Evolutionary conservation across 768 basidiomycete species (phyloP).

Genomic region (Tricholoma furcatifolium): DNA sequence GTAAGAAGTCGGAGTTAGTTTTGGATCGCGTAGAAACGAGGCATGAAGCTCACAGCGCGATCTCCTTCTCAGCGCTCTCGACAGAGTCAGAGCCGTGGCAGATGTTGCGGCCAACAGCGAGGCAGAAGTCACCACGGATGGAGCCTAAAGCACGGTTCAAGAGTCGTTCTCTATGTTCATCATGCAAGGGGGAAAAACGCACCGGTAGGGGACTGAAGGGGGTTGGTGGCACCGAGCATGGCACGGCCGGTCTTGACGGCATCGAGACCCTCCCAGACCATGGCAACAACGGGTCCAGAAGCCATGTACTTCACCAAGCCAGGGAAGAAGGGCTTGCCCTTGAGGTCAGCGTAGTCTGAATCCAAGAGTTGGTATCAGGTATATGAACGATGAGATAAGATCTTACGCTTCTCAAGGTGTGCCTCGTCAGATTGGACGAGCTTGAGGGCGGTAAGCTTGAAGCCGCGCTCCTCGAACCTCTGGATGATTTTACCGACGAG

Average conservation of each 20-base stretch:
- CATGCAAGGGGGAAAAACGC: slow-evolving; percentile 23
- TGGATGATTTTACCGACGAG: slow-evolving; percentile 94
- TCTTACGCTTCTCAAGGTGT: slow-evolving; percentile 88
- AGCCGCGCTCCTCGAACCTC: slow-evolving; percentile 97
- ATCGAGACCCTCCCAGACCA: slow-evolving; percentile 94
- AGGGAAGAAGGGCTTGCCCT: slow-evolving; percentile 93
- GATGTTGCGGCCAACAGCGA: slow-evolving; percentile 94
- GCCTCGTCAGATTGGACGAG: slow-evolving; percentile 73
- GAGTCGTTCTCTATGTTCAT: slow-evolving; percentile 4
- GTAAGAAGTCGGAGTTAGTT: slow-evolving; percentile 9
- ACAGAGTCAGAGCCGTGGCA: slow-evolving; percentile 91
- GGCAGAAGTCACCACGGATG: slow-evolving; percentile 94
- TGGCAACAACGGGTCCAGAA: slow-evolving; percentile 91
- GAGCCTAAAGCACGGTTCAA: slow-evolving; percentile 52
- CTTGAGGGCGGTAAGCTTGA: slow-evolving; percentile 96
- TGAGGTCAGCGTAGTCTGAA: slow-evolving; percentile 94
- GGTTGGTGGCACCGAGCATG: slow-evolving; percentile 98
- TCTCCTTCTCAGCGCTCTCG: slow-evolving; percentile 92
- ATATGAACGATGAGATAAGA: slow-evolving; percentile 13
- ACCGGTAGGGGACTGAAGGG: slow-evolving; percentile 86
- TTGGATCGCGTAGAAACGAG: not conserved
- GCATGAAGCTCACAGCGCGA: slow-evolving; percentile 65
- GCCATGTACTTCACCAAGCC: slow-evolving; percentile 96
- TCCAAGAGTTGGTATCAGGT: slow-evolving; percentile 9
- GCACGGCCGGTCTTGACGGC: slow-evolving; percentile 93